Base-by-base conservation (phyloP, 108 stramenopile genomes). In the Conticribra weissflogii region DNA sequence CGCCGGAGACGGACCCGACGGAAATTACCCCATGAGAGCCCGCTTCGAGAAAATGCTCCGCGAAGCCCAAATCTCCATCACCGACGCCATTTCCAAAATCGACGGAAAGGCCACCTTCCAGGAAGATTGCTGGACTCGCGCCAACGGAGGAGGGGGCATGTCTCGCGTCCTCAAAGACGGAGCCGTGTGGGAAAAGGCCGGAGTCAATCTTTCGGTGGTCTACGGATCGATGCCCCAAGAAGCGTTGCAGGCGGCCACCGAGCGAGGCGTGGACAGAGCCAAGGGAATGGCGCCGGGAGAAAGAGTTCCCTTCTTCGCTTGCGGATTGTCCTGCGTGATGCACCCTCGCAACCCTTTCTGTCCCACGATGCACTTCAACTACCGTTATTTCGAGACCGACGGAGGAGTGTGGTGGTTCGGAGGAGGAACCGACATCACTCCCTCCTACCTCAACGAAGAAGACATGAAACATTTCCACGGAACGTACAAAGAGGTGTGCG, bases 341-440 rank as follows among this genome's bases (percentile, higher is more conserved):
- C 99, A 99, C 63, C 99, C 99, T 15, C 85, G 89, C 59, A 99
- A 99, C 79, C 99, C 98, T 0, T 64, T 75, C 81, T 91, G 90
- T 57, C 98, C 99, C 24, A 99, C 99, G 36, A 98, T 98, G 97
- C 99, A 99, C 81, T 98, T 98, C 88, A 99, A 99, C 86, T 99
- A 98, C 85, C 90, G 99, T 3, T 98, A 97, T 83, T 99, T 99
- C 79, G 97, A 99, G 82, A 98, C 98, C 14, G 96, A 97, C 66
- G 96, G 96, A 51, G 97, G 97, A n/a, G 95, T 92, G 3, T 99
- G 99, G 99, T 99, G 99, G 99, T 99, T 98, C 68, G 99, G 99
- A 18, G 99, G 99, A 22, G 99, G 99, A 34, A 97, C 97, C 27
- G 99, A 99, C 83, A 98, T 99, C 67, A 99, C 99, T n/a, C 99